Conservation (phyloP, 345 rosid species). For the Acer saccharum region DNA sequence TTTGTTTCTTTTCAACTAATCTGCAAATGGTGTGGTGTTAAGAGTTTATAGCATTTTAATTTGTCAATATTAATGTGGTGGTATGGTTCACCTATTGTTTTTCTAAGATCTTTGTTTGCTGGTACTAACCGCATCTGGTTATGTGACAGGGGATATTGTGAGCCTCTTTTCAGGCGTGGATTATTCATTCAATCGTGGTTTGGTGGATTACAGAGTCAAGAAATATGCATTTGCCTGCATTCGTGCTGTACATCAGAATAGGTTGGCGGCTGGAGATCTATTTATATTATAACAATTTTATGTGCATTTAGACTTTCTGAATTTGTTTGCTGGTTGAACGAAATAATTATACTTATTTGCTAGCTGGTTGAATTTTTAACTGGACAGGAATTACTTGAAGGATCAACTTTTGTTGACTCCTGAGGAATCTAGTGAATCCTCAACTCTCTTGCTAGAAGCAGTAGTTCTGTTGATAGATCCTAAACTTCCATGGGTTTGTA, state of each 20-base stretch:
- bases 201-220: conserved; percentile 84
- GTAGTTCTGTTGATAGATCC: conserved; percentile 65
- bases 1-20: not conserved
- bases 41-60: not conserved
- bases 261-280: conserved; percentile 45
- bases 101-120: conserved; percentile 18
- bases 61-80: conserved; percentile 3
- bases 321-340: conserved; percentile 14
- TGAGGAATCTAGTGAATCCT: conserved; percentile 44
- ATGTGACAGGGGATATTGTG: conserved; percentile 67
- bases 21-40: not conserved
- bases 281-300: not conserved
- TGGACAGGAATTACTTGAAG: conserved; percentile 58
- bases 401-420: conserved; percentile 56
- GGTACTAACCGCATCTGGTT: conserved; percentile 23
- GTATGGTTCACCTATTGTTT: not conserved
- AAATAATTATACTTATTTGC: not conserved
- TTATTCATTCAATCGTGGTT: conserved; percentile 44
- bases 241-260: conserved; percentile 76
- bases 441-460: conserved; percentile 68
- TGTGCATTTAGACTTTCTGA: conserved; percentile 4
- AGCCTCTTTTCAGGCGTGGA: conserved; percentile 67
- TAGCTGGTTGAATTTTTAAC: conserved; percentile 28
- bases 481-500: conserved; percentile 90
- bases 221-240: conserved; percentile 67